These are phyloP conservation scores for Phialophora chinensis DNA, from an alignment of 2,329 filamentous ascomycete species.

Conservation along the genomic window DNA sequence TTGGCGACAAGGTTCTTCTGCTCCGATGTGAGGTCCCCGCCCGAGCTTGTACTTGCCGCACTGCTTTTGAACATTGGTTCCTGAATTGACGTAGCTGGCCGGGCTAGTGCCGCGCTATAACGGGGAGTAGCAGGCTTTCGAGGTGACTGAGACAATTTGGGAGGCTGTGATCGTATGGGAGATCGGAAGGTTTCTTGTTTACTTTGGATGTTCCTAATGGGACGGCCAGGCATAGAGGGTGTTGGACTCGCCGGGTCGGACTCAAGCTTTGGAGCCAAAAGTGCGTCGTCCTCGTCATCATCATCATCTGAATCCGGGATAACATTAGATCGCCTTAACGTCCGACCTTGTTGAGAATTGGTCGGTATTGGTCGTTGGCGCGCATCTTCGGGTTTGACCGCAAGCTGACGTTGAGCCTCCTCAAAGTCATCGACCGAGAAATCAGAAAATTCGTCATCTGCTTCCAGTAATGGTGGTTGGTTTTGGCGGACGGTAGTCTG, in stretches of 20 bases:
- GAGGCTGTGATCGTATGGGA: background rate
- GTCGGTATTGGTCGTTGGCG: background rate
- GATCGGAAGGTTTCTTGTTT: background rate
- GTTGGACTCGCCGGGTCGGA: background rate
- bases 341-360: constrained; percentile 6
- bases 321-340: constrained; percentile 6
- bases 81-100: background rate
- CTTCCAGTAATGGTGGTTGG: background rate
- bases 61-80: constrained; percentile 25
- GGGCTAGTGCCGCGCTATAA: background rate
- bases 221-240: no score
- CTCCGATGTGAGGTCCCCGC: constrained; percentile 17
- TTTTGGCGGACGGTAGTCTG: constrained; percentile 3
- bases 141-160: constrained; percentile 5
- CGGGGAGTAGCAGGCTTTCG: background rate
- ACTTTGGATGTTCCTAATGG: background rate
- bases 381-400: background rate
- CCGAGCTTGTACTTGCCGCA: constrained; percentile 12
- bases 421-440: constrained; percentile 3
- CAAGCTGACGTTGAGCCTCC: background rate
- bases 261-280: constrained; percentile 6
- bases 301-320: constrained; percentile 35
- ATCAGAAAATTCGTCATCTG: constrained; percentile 7
- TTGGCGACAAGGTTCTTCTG: constrained; percentile 29
- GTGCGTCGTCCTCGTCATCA: constrained; percentile 11